These are phyloP conservation scores for Starmerella etchellsii DNA, from an alignment of 805 yeast genomes.

Conservation along the genomic window DNA sequence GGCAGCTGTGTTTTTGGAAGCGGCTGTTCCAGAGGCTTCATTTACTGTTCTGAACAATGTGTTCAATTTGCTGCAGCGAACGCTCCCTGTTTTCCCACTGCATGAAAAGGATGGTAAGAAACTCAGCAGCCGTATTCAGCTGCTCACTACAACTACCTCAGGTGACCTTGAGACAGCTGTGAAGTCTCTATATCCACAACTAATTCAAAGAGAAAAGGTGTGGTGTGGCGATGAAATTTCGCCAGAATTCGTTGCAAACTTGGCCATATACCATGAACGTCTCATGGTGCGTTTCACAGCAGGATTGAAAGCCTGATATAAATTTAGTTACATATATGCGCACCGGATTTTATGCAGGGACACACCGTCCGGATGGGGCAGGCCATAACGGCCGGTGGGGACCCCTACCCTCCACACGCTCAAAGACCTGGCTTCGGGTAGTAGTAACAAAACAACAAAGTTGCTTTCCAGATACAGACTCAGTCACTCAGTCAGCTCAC, in stretches of 20 bases:
- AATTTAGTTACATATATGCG: too few species aligned
- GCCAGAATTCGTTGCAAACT: not conserved
- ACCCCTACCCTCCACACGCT: too few species aligned
- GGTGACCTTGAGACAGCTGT: conserved; percentile 18
- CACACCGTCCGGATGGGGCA: too few species aligned
- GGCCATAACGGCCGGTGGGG: too few species aligned
- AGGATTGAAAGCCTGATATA: not conserved
- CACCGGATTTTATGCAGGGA: too few species aligned
- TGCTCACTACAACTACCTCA: conserved; percentile 5
- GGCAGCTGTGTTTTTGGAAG: conserved; percentile 9
- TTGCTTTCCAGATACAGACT: too few species aligned
- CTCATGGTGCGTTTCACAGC: conserved; percentile 1
- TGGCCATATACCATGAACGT: not conserved
- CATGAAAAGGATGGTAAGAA: conserved; percentile 6
- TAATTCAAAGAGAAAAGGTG: not conserved
- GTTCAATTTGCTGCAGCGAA: conserved; percentile 11
- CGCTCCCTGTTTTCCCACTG: conserved; percentile 13
- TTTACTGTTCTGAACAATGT: conserved; percentile 11
- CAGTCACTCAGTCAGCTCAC: too few species aligned
- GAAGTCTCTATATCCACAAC: conserved; percentile 17
- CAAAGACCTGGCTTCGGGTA: too few species aligned
- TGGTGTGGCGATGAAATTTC: conserved; percentile 1
- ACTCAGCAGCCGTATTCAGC: conserved; percentile 6
- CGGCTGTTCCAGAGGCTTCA: conserved; percentile 8
- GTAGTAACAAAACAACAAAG: too few species aligned